Conservation (phyloP, 1,284 basidiomycete species). For the Microbotryum lychnidis-dioicae region DNA sequence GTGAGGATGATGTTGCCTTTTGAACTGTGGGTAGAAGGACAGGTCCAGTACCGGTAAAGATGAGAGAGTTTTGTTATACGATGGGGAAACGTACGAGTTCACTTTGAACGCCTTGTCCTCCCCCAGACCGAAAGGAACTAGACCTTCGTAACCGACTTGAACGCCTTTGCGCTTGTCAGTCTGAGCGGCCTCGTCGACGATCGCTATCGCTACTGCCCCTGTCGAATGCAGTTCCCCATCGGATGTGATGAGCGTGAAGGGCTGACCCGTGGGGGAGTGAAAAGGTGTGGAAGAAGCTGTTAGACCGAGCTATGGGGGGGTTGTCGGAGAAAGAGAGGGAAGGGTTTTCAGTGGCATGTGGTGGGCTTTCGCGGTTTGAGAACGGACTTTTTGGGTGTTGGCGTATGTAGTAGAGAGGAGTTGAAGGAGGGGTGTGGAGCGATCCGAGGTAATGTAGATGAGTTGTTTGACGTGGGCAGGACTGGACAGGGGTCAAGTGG, state of each 20-base stretch:
- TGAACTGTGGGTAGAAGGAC: constrained; percentile 5
- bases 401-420: constrained; percentile 9
- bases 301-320: constrained; percentile 11
- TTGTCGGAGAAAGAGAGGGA: neutral
- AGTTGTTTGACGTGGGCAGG: constrained; percentile 12
- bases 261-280: constrained; percentile 10
- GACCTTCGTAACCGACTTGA: constrained; percentile 12
- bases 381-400: constrained; percentile 2
- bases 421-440: constrained; percentile 19
- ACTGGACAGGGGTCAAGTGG: neutral
- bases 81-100: constrained; percentile 7
- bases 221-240: neutral
- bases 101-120: constrained; percentile 7
- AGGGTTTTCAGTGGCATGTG: too few species aligned
- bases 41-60: neutral
- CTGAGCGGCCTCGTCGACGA: constrained; percentile 4
- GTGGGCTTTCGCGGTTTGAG: too few species aligned
- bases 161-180: neutral
- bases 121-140: constrained; percentile 4
- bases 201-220: constrained; percentile 23
- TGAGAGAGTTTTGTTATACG: too few species aligned
- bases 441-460: constrained; percentile 25
- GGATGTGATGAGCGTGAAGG: constrained; percentile 18
- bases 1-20: constrained; percentile 28
- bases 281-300: constrained; percentile 26